phyloP scores from a whole-genome alignment of 805 yeast genomes.

The Yamadazyma laniorum region DNA sequence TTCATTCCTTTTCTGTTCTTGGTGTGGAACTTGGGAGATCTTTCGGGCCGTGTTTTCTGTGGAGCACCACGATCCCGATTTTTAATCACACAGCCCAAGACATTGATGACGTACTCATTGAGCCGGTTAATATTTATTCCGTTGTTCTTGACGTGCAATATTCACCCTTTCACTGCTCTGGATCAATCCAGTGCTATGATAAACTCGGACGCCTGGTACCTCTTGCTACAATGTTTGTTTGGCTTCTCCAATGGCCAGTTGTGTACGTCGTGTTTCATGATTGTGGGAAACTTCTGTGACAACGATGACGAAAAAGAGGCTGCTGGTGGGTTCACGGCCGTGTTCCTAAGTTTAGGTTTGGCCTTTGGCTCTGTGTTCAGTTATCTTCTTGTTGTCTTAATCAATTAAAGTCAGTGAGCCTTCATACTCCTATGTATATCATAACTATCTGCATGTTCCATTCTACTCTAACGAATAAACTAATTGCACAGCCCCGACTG shows the following conservation, averaged over 20 bases:
- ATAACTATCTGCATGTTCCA: no score
- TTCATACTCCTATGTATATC: no score
- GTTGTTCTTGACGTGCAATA: constrained; percentile 65
- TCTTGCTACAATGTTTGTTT: constrained; percentile 68
- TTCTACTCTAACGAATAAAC: no score
- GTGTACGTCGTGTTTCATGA: constrained; percentile 76
- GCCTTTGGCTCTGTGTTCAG: constrained; percentile 77
- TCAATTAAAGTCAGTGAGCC: constrained; percentile 19
- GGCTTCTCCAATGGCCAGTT: constrained; percentile 90
- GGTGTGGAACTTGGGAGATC: constrained; percentile 88
- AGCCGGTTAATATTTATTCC: constrained; percentile 64
- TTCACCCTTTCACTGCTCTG: constrained; percentile 35
- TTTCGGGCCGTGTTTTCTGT: constrained; percentile 72
- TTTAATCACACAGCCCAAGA: constrained; percentile 39
- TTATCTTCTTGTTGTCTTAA: constrained; percentile 54
- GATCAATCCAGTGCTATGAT: constrained; percentile 38
- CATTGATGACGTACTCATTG: constrained; percentile 53
- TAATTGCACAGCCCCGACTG: no score
- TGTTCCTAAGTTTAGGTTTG: constrained; percentile 75
- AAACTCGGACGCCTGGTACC: constrained; percentile 64
- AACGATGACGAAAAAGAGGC: constrained; percentile 76
- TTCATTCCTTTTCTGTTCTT: constrained; percentile 75
- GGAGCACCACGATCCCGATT: constrained; percentile 42
- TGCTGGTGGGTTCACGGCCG: constrained; percentile 90
- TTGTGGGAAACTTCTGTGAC: constrained; percentile 58